phyloP scores from a whole-genome alignment of 1,139 yeast genomes.

The Candida gigantensis region DNA sequence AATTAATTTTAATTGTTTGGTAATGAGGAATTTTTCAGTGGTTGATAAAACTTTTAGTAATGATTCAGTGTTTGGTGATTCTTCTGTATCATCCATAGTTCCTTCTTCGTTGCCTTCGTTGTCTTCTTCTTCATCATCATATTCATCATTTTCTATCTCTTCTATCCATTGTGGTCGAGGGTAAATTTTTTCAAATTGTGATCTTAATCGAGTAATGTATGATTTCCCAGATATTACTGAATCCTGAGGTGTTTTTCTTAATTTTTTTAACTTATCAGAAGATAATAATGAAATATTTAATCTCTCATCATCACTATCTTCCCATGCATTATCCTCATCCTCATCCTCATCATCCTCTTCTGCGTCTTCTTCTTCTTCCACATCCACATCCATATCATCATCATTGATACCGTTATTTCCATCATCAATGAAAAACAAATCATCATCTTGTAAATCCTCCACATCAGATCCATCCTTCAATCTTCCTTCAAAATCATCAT shows the following conservation, averaged over 20 bases:
- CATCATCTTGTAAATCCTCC: slow-evolving; percentile 54
- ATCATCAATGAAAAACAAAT: slow-evolving; percentile 65
- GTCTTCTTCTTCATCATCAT: slow-evolving; percentile 33
- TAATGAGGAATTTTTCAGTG: slow-evolving; percentile 56
- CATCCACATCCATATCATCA: slow-evolving; percentile 20
- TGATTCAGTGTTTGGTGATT: no score
- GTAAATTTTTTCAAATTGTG: slow-evolving; percentile 83
- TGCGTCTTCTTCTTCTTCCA: slow-evolving; percentile 45
- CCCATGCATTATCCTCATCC: slow-evolving; percentile 67
- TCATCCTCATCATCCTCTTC: slow-evolving; percentile 36
- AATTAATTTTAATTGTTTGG: slow-evolving; percentile 56
- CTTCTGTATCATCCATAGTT: no score
- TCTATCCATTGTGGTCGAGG: slow-evolving; percentile 90
- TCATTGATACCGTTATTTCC: slow-evolving; percentile 32
- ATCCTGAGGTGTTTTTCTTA: slow-evolving; percentile 67
- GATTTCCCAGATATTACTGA: slow-evolving; percentile 60
- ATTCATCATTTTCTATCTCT: slow-evolving; percentile 32
- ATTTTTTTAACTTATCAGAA: slow-evolving; percentile 66
- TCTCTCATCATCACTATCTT: slow-evolving; percentile 88
- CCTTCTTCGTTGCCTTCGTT: slow-evolving; percentile 25
- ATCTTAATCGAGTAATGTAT: slow-evolving; percentile 71
- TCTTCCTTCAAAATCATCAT: slow-evolving; percentile 14
- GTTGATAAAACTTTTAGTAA: slow-evolving; percentile 54
- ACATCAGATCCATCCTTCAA: slow-evolving; percentile 28
- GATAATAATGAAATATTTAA: slow-evolving; percentile 60